These are phyloP conservation scores for Arachis monticola DNA, from an alignment of 331 rosid genomes.

Conservation along the genomic window DNA sequence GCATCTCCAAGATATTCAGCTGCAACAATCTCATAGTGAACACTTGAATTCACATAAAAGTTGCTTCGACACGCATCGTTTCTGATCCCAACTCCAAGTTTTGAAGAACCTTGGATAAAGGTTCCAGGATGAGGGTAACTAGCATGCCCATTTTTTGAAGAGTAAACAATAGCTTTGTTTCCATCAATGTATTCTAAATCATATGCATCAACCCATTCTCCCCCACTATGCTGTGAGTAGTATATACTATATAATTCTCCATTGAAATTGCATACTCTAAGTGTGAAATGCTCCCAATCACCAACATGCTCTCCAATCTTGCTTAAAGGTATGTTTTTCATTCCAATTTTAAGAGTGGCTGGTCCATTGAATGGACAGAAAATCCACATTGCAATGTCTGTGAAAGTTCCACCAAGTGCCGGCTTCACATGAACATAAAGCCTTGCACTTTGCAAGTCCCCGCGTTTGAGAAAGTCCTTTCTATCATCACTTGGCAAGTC, in stretches of 20 bases:
- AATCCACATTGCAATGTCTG: conserved; percentile 90
- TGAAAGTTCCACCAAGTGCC: conserved; percentile 83
- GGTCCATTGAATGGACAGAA: conserved; percentile 96
- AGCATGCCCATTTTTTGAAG: conserved; percentile 82
- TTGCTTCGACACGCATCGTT: conserved; percentile 72
- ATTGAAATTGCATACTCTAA: conserved; percentile 68
- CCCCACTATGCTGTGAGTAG: conserved; percentile 89
- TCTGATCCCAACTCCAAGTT: conserved; percentile 78
- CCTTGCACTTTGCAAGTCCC: conserved; percentile 69
- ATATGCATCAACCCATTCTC: conserved; percentile 77
- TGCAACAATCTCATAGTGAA: conserved; percentile 65
- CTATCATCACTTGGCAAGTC: conserved; percentile 67
- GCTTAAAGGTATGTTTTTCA: too few relatives aligned
- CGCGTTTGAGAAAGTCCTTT: conserved; percentile 50
- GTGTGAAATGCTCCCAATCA: too few relatives aligned
- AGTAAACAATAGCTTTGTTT: conserved; percentile 73
- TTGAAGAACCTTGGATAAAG: conserved; percentile 78
- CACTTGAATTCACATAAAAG: conserved; percentile 70
- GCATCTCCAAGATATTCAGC: conserved; percentile 72
- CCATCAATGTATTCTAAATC: conserved; percentile 71
- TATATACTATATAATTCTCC: conserved; percentile 82
- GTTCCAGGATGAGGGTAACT: conserved; percentile 80
- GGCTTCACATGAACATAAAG: conserved; percentile 90
- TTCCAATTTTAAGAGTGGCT: conserved; percentile 37
- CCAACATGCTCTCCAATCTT: too few relatives aligned